Base-by-base conservation (phyloP, 176 grass and related monocot genomes). In the Cenchrus purpureus region DNA sequence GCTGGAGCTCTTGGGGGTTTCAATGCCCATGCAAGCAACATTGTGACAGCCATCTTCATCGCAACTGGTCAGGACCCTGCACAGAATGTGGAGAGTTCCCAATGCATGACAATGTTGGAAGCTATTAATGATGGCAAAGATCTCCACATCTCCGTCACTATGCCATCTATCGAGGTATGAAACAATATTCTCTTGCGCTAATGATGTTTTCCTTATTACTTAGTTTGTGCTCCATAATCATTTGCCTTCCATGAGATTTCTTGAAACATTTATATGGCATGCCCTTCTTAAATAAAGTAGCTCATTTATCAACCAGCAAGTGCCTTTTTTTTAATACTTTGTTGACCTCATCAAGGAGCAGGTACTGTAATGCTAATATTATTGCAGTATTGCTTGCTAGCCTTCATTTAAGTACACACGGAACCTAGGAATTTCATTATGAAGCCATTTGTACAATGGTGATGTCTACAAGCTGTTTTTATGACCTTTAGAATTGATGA, bases 51-150 rank as follows among this genome's bases (percentile, higher is more conserved):
- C 32, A 89, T 98, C 76, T 98, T 92, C 68, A 95, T 98, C 82
- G 96, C 96, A 54, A 98, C 96, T 58, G 96, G 96, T 80, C 96
- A 95, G 83, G 96, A 98, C 72, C 96, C 93, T 85, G 93, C 96
- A 81, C 93, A 95, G 75, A 98, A 98, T 53, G 89, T 98, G 12
- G 96, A 98, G 91, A 98, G 96, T 71, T 98, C 93, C 37, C 91
- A 98, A 69, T 98, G 96, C 54, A 94, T 98, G 43, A 98, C 96
- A 44, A 98, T 98, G 96, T 76, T 95, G 83, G 96, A 98, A 87
- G 91, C 93, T 86, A 44, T 89, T 45, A 98, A 95, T 87, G 93
- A 86, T 13, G 93, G 96, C 64, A 90, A 87, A 87, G 96, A 98
- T 75, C 93, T 98, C 80, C 96, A 98, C 46, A 79, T 95, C 77